Evolutionary conservation across 2,329 filamentous ascomycete genomes (phyloP), one percentile per base, ranked within the genome.

Genomic region (Clonostachys solani): DNA sequence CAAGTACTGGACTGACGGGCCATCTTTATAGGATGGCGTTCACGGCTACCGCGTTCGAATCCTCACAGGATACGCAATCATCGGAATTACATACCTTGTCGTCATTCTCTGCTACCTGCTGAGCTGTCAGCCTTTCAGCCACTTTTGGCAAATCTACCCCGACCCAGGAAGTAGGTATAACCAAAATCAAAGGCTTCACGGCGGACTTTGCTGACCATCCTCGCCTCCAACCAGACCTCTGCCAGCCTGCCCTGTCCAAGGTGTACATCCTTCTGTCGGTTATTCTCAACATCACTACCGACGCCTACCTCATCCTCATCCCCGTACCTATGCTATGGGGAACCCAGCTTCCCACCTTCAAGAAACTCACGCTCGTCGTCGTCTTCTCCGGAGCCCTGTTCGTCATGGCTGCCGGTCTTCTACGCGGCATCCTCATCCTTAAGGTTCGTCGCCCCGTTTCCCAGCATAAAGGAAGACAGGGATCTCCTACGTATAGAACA

Each of bases 321-420:
- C 65, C 68, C 0, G 57, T 69, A 15, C 62, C 78, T 50, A 74
- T 83, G 66, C 63, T 84, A 2, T 80, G 74, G 69, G 67, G 66
- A 48, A 72, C 78, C 0, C 70, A 68, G 5, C 64, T 84, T 6
- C 65, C 62, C 9, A 65, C 68, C 17, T 59, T 64, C 6, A 77
- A 75, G 53, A 84, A 83, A 54, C 52, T 74, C 2, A 71, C 74
- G 4, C 64, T 83, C 1, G 64, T 78, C 3, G 49, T 79, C 5
- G 65, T 84, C 15, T 83, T 82, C 57, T 72, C 72, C 35, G 77
- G 77, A 12, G 79, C 76, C 6, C 54, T 75, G 12, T 80, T 83
- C 53, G 73, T 81, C 43, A 80, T 78, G 53, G 68, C 74, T 38
- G 73, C 73, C 17, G 76, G 74, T 5, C 72, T 81, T 47, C 61